These are phyloP conservation scores for Yamadazyma diospyri DNA, from an alignment of 1,139 yeast species.

Conservation along the genomic window DNA sequence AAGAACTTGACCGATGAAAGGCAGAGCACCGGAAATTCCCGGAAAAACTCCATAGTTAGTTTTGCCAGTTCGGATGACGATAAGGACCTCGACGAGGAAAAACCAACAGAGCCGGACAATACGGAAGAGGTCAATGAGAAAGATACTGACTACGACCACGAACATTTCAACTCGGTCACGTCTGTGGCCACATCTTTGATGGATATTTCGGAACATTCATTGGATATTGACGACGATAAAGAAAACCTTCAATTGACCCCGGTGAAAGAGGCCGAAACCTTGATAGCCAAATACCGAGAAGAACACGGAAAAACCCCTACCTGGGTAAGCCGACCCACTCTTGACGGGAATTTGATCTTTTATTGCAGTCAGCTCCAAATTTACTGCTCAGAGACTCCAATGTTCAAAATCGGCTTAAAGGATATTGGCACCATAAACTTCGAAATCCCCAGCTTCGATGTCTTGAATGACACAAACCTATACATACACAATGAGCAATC, in stretches of 20 bases:
- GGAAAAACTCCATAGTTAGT: conserved; percentile 48
- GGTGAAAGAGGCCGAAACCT: conserved; percentile 33
- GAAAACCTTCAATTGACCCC: conserved; percentile 8
- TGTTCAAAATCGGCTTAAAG: conserved; percentile 22
- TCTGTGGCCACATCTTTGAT: conserved; percentile 9
- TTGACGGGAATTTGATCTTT: conserved; percentile 53
- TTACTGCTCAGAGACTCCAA: conserved; percentile 55
- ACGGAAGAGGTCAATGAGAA: background rate
- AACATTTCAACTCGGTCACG: conserved; percentile 11
- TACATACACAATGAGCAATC: conserved; percentile 15
- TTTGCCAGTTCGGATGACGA: conserved; percentile 39
- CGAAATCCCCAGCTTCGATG: conserved; percentile 27
- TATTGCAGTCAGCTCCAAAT: conserved; percentile 58
- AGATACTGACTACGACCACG: conserved; percentile 6
- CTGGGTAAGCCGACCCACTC: conserved; percentile 58
- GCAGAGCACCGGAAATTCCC: conserved; percentile 26
- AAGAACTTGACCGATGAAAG: conserved; percentile 33
- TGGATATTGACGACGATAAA: conserved; percentile 4
- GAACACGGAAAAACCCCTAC: conserved; percentile 26
- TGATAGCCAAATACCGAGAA: conserved; percentile 30
- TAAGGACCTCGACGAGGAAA: conserved; percentile 1
- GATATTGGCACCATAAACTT: conserved; percentile 18
- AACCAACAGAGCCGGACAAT: background rate
- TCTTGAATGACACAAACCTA: conserved; percentile 21
- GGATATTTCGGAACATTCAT: conserved; percentile 5